Evolutionary conservation across 106 monocot species (phyloP), one percentile per base, ranked within the genome.

Genomic region (Amphibolis antarctica): DNA sequence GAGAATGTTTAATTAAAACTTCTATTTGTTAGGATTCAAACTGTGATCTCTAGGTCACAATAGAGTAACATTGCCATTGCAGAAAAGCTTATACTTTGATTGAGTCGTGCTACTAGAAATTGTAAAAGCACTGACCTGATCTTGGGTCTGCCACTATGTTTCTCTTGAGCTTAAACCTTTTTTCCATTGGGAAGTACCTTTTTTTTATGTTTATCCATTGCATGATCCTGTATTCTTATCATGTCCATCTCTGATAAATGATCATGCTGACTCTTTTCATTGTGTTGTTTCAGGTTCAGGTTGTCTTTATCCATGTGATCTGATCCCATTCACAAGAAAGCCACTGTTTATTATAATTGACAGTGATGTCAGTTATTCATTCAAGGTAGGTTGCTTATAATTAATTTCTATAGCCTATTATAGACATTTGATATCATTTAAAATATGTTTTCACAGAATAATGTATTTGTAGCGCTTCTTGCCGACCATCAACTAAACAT

Each of bases 271-370:
- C 36, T 36, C 36, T 36, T 2, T 36, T 7, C 7, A 36, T 36
- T 36, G 7, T 36, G 36, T n/a, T n/a, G 7, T 36, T 79, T 22
- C 82, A 93, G 93, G 83, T 75, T 75, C 79, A 59, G 79, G 77
- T 64, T 85, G 60, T 51, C 65, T 93, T 17, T 86, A 93, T 63
- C 88, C 93, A 30, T 70, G 81, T 75, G 93, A 93, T 79, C 73
- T 93, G 70, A 75, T 86, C 65, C 93, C 93, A 67, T 93, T 93
- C 71, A 85, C 93, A 73, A 83, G 93, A 67, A 85, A 81, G 73
- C 88, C 93, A 13, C 76, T 93, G 60, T 93, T 93, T 75, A 77
- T 93, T 59, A 78, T 93, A 60, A 73, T 93, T 68, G 93, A 93
- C 67, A 93, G 93, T 65, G 66, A 69, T 36, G 69, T 55, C 59